Base-by-base conservation (phyloP, 2,329 filamentous ascomycete species). In the Cercospora beticola region DNA sequence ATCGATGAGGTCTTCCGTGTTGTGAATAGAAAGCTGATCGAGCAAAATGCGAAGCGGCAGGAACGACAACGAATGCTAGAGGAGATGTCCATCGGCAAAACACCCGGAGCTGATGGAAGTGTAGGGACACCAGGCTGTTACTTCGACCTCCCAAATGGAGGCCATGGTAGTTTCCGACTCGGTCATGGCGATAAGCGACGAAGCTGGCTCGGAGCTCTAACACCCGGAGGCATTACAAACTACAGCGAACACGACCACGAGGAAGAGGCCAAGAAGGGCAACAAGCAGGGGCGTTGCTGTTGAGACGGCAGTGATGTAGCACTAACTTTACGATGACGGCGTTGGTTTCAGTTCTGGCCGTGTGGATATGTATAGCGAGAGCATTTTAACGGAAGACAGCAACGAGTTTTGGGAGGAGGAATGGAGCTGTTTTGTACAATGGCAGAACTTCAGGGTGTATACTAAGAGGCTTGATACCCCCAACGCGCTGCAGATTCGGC, bases 1-100 rank as follows among this genome's bases (percentile, higher is more conserved):
- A 94, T 99, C 18, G 95, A 98, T 75, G 95, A 98, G 81, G 93
- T 99, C 0, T 98, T 98, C 76, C 87, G 94, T 1, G 92, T 97
- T 28, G 91, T 93, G 57, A 95, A 94, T 8, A 85, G 96, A 75
- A 97, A 97, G 81, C 81, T 90, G 18, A 89, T 90, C 5, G 94
- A 97, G 82, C 87, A 94, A 76, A 83, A 85, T 68, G 83, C 90
- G 54, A 84, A 84, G 66, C 84, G 83, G 57, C 77, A 85, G 14
- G 86, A 86, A 69, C 81, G 83, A 14, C 85, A 86, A 63, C 78
- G 82, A 18, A 71, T 81, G 60, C 80, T 83, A 64, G 81, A 83
- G 18, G 78, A 79, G 52, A 80, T 78, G 46, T 70, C 68, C 12
- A 67, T 68, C 6, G 81, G 81, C 8, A 78, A 79, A 26, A 85